Evolutionary conservation across 1,284 basidiomycete genomes (phyloP), one percentile per base, ranked within the genome.

Genomic region (Sporisorium scitamineum): DNA sequence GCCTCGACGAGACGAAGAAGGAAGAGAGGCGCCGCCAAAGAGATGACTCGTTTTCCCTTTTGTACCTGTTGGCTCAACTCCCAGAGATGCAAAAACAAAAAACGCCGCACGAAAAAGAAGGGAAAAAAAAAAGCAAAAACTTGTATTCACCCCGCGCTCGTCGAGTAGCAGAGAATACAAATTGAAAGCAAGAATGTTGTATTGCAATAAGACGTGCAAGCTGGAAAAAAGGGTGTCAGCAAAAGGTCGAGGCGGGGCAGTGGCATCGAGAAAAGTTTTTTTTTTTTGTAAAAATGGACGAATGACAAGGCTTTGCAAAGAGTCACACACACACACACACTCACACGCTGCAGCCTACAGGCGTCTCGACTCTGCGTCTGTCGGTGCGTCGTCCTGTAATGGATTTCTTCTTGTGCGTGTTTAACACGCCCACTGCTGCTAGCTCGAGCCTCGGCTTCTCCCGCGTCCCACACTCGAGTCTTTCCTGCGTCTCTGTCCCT

Each of bases 161-260:
- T 10, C 26, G 16, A 13, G 47, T 9, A 10, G 6, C n/a, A 16
- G 4, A 0, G 34, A 57, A 37, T 58, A 58, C 61, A 64, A 55
- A 34, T 31, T 11, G 26, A 1, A 41, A 32, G 10, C 27, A 31
- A 5, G 1, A 26, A 42, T n/a, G 42, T 64, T 64, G 67, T 70
- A 63, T 51, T 70, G 39, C 53, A 29, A 70, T 53, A 63, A 70
- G 67, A 70, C 63, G 42, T 70, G 47, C 31, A 50, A n/a, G n/a
- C 39, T 20, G 4, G 8, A 11, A 29, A 48, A 48, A 27, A 18
- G 27, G 18, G 29, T n/a, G 8, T 9, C 18, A 18, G 50, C 45
- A 51, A 52, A 52, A 32, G 41, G 54, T 44, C 54, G 50, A 5
- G 31, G 22, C 18, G 10, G 26, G 18, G 26, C 14, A 42, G 41